phyloP scores from a whole-genome alignment of 257 asterid genomes.

The Solanum chaucha region DNA sequence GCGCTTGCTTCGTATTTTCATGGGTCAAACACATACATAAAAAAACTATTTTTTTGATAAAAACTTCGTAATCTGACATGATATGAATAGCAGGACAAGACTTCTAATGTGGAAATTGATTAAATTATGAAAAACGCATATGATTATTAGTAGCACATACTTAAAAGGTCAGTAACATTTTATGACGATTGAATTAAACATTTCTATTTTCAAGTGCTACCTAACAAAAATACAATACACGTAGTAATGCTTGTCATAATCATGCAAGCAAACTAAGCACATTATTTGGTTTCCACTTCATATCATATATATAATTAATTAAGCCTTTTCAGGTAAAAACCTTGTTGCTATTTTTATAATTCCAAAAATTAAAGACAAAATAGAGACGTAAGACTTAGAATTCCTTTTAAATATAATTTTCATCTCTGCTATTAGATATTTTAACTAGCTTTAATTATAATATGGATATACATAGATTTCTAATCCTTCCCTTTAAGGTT shows the following conservation, averaged over 20 bases:
- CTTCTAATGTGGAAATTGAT: neutral
- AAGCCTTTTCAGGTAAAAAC: neutral
- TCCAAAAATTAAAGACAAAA: neutral
- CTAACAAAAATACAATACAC: neutral
- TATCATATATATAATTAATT: neutral
- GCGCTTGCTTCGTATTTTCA: accelerated
- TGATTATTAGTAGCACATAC: neutral
- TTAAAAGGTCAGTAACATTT: neutral
- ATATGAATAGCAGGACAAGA: neutral
- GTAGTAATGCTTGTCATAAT: neutral
- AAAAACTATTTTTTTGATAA: no score
- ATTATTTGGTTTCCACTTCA: neutral
- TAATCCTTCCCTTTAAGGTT: neutral
- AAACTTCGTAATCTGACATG: neutral
- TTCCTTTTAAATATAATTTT: neutral
- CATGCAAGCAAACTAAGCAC: neutral
- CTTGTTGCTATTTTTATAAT: neutral
- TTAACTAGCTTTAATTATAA: neutral
- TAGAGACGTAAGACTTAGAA: neutral
- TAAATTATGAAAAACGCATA: neutral
- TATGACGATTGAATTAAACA: neutral
- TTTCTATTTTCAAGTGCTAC: neutral
- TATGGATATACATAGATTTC: neutral
- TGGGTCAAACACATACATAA: accelerated
- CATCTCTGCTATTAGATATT: neutral